A percentile compares a stretch with the other conserved stretches of the same genome.
Evolutionary conservation across 2,329 filamentous ascomycete genomes (phyloP).

Genomic region (Coniochaeta sp.): DNA sequence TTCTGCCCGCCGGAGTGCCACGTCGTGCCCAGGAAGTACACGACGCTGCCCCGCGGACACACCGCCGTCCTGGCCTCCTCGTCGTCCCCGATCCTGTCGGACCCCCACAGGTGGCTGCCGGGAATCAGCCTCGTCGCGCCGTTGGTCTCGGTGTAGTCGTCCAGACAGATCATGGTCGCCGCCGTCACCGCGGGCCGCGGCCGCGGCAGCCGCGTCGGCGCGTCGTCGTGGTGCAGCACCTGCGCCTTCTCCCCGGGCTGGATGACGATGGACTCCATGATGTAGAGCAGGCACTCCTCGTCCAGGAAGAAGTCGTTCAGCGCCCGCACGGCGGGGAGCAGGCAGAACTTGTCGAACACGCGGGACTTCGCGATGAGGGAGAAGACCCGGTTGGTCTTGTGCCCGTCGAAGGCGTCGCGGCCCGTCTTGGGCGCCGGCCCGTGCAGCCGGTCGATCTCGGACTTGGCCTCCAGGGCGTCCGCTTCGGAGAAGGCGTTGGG

Average conservation of each 20-base stretch:
- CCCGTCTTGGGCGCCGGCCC: constrained; percentile 19
- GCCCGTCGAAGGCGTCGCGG: constrained; percentile 28
- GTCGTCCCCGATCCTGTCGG: constrained; percentile 13
- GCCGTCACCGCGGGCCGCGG: constrained; percentile 24
- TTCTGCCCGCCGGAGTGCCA: constrained; percentile 28
- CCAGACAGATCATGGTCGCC: constrained; percentile 17
- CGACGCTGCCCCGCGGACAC: constrained; percentile 26
- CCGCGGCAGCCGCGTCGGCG: constrained; percentile 23
- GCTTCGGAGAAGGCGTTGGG: constrained; percentile 3
- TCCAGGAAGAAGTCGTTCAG: constrained; percentile 33
- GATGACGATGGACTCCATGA: constrained; percentile 29
- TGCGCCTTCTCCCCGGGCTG: constrained; percentile 29
- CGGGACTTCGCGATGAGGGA: constrained; percentile 29
- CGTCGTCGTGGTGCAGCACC: constrained; percentile 25
- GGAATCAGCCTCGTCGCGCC: constrained; percentile 28
- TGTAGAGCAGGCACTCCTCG: constrained; percentile 24
- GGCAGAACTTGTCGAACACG: constrained; percentile 27
- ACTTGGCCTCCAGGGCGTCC: constrained; percentile 20
- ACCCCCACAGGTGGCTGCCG: constrained; percentile 25
- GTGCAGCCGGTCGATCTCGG: constrained; percentile 24
- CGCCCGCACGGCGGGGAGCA: constrained; percentile 24
- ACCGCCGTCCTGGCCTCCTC: constrained; percentile 23
- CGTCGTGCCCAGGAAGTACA: constrained; percentile 26
- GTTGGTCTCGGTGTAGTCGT: constrained; percentile 23
- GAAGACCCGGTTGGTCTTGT: constrained; percentile 28